Percentiles rank a stretch among this genome's conserved stretches.
These are phyloP conservation scores for Arbutus unedo DNA, from an alignment of 148 eudicot species.

Conservation along the genomic window DNA sequence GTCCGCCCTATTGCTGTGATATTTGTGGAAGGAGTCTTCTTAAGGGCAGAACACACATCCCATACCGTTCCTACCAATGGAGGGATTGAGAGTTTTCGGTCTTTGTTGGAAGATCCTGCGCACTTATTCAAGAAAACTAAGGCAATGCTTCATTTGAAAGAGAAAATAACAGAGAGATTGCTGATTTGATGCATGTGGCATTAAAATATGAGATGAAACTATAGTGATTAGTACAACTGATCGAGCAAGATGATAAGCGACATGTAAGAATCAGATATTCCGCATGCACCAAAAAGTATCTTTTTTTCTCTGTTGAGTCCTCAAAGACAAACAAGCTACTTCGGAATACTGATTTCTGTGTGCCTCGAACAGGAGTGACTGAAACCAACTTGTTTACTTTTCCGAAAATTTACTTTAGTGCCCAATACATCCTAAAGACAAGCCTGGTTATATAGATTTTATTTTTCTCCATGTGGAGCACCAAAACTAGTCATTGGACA, in stretches of 20 bases:
- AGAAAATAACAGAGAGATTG: background rate
- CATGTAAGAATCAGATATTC: background rate
- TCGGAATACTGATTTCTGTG: background rate
- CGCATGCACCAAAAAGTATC: background rate
- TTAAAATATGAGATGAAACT: background rate
- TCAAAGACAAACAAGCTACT: background rate
- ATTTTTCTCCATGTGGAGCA: background rate
- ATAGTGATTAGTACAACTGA: background rate
- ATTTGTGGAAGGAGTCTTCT: constrained; percentile 74
- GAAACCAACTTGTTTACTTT: background rate
- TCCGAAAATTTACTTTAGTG: too few species aligned
- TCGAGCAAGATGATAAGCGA: background rate
- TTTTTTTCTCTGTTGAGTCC: background rate
- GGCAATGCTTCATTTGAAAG: background rate
- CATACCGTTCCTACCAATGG: constrained; percentile 68
- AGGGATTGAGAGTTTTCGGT: constrained; percentile 42
- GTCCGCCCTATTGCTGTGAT: constrained; percentile 80
- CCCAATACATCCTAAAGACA: too few species aligned
- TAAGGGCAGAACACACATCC: constrained; percentile 84
- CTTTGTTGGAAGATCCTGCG: constrained; percentile 46
- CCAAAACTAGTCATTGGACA: background rate
- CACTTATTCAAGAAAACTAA: constrained; percentile 8
- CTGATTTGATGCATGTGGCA: background rate
- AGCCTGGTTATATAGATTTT: too few species aligned
- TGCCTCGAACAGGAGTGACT: background rate